Conservation (phyloP, 225 moss, liverwort and hornwort genomes). For the Physcomitrellopsis africana region DNA sequence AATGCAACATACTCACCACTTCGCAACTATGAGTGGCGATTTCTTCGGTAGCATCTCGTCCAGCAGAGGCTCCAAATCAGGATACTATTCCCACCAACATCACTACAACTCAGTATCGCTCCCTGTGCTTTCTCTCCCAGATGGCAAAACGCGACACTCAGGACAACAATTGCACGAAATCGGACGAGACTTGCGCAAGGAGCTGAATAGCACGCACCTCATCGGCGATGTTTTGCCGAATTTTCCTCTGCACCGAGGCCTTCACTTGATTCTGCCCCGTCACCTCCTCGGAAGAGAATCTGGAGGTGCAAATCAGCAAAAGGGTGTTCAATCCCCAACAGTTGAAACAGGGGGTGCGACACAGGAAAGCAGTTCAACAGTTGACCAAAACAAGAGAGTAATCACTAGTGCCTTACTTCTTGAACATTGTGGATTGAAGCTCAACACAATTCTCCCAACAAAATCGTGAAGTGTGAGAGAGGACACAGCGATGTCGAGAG, state of each 20-base stretch:
- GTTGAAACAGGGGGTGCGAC: no score
- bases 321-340: background rate
- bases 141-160: background rate
- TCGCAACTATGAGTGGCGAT: slow-evolving; percentile 69
- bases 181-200: background rate
- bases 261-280: slow-evolving; percentile 80
- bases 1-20: slow-evolving; percentile 44
- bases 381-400: no score
- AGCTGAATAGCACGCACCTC: slow-evolving; percentile 40
- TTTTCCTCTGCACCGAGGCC: slow-evolving; percentile 72
- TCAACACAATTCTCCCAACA: no score
- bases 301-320: slow-evolving; percentile 20
- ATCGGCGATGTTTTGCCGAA: slow-evolving; percentile 70
- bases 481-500: no score
- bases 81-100: slow-evolving; percentile 44
- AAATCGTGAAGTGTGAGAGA: no score
- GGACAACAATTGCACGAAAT: background rate
- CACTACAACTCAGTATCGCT: background rate
- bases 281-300: slow-evolving; percentile 70
- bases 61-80: slow-evolving; percentile 67
- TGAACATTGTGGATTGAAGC: no score
- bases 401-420: no score
- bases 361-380: no score
- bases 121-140: background rate
- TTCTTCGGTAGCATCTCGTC: slow-evolving; percentile 75